Evolutionary conservation across 1,284 basidiomycete species (phyloP).

Genomic region (Takashimella tepidaria): DNA sequence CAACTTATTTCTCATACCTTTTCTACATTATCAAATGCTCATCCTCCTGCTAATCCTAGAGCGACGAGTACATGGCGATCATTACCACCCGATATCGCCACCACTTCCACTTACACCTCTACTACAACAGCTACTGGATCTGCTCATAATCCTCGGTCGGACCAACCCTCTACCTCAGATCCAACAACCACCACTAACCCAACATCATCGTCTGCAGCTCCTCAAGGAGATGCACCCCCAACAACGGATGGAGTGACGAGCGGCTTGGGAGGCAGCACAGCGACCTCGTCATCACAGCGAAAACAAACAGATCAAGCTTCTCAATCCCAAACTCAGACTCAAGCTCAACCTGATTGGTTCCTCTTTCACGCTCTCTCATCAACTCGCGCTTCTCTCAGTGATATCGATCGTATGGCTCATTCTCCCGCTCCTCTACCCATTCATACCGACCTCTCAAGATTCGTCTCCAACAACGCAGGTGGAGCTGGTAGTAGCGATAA

Average conservation of each 20-base stretch:
- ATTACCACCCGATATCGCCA: constrained; percentile 16
- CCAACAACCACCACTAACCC: too few relatives aligned
- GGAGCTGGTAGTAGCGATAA: too few relatives aligned
- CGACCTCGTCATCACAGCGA: too few relatives aligned
- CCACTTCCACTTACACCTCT: too few relatives aligned
- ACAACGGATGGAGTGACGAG: too few relatives aligned
- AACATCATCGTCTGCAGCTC: background rate
- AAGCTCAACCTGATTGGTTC: constrained; percentile 27
- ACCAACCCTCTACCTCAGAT: too few relatives aligned
- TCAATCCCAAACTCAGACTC: background rate
- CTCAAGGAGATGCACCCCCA: too few relatives aligned
- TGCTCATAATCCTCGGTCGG: too few relatives aligned
- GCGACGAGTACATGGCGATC: constrained; percentile 34
- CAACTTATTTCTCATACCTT: constrained; percentile 36
- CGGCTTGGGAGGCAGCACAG: too few relatives aligned
- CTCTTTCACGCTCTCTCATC: constrained; percentile 35
- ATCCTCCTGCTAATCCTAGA: constrained; percentile 40
- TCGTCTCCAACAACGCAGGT: background rate
- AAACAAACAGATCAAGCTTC: background rate
- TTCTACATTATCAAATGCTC: constrained; percentile 22
- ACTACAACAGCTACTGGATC: too few relatives aligned
- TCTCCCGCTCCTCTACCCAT: constrained; percentile 5
- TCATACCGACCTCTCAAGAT: too few relatives aligned
- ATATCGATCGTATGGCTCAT: constrained; percentile 20
- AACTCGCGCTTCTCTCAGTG: constrained; percentile 23